Base-by-base conservation (phyloP, 352 stramenopile species). In the Globisporangium cederbergense region DNA sequence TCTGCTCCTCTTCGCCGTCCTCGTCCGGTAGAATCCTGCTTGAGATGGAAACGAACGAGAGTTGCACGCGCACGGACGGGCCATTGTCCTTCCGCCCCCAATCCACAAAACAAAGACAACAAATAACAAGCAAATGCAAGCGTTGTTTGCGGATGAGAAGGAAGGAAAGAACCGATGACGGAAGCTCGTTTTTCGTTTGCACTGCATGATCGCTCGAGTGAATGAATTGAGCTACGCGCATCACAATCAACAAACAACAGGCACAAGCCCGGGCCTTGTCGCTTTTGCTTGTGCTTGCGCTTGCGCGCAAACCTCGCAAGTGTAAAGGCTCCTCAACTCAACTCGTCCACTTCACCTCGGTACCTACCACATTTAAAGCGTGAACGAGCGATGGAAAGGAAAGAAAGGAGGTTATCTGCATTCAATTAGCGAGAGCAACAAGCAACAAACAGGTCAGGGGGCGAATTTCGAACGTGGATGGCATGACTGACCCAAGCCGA, bases 351-450 rank as follows among this genome's bases (percentile, higher is more conserved):
- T 52, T 61, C 55, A 61, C 55, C 25, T 52, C 40, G 55, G 9
- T 52, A 61, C 55, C 55, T 61, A 42, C 55, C 16, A 2, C 1
- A 52, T 22, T 61, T 61, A 40, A 20, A 16, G 11, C 36, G 8
- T 42, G 8, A 10, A 14, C 11, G 8, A 11, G 36, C 36, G 36
- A 42, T 14, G 36, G 8, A 22, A 20, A 7, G 42, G 4, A 9
- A 47, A 47, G 22, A 47, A 47, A 47, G 42, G 22, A 47, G 14
- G 4, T 14, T 18, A 14, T 46, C 40, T 6, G 40, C 40, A 46
- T 46, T 46, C 11, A 46, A 20, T 47, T 47, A 9, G 36, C 9
- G 36, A 42, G 36, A 42, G 36, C 8, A 40, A 40, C 34, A 25
- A 25, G 22, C 22, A 25, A 25, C 22, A 42, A 14, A 42, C 8